Percentiles rank a stretch among this genome's conserved stretches.
Conservation (phyloP, 108 stramenopile species). For the Stephanodiscus minutulus region DNA sequence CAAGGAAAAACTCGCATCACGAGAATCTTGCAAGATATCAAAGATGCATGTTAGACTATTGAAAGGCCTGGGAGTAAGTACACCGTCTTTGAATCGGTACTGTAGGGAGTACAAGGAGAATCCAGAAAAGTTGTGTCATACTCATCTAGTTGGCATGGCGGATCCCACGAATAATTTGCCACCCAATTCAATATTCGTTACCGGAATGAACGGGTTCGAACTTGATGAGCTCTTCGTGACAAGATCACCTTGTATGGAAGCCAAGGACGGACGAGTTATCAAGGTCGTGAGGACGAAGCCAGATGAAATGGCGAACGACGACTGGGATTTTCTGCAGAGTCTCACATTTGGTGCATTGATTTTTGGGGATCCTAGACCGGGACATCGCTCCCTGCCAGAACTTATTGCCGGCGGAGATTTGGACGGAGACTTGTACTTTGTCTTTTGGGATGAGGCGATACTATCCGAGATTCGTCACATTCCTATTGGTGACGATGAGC, state of each 20-base stretch:
- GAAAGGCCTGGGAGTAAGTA: slow-evolving; percentile 29
- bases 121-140: slow-evolving; percentile 37
- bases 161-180: slow-evolving; percentile 55
- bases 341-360: slow-evolving; percentile 54
- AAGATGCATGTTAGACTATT: slow-evolving; percentile 39
- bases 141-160: slow-evolving; percentile 55
- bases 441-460: slow-evolving; percentile 54
- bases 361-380: slow-evolving; percentile 25
- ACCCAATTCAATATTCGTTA: slow-evolving; percentile 49
- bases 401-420: slow-evolving; percentile 61
- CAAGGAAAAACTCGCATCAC: slow-evolving; percentile 9
- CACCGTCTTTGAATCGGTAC: slow-evolving; percentile 18
- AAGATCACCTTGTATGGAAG: slow-evolving; percentile 46
- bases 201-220: slow-evolving; percentile 28
- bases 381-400: slow-evolving; percentile 43
- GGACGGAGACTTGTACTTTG: slow-evolving; percentile 66
- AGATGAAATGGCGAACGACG: slow-evolving; percentile 38
- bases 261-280: slow-evolving; percentile 44
- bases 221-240: slow-evolving; percentile 46
- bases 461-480: slow-evolving; percentile 19
- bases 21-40: slow-evolving; percentile 18
- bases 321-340: slow-evolving; percentile 49
- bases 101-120: slow-evolving; percentile 7
- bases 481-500: slow-evolving; percentile 33
- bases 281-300: slow-evolving; percentile 43